Evolutionary conservation across 1,284 basidiomycete species (phyloP).

Genomic region (Tilletia indica): DNA sequence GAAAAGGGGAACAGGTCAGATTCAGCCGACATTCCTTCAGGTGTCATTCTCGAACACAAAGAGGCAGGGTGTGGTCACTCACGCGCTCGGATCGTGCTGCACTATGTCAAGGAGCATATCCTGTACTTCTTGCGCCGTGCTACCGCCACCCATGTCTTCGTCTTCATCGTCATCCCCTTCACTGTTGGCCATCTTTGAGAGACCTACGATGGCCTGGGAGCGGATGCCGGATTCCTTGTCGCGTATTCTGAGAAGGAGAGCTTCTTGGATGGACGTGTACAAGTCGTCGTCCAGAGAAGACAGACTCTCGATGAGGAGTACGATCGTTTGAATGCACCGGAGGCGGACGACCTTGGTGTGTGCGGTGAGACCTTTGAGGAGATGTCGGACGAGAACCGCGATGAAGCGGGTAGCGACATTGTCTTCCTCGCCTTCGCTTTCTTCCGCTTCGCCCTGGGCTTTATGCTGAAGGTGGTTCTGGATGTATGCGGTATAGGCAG

Average conservation of each 20-base stretch:
- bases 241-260: slow-evolving; percentile 72
- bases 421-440: slow-evolving; percentile 64
- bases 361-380: slow-evolving; percentile 78
- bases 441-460: slow-evolving; percentile 58
- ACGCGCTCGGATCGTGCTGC: slow-evolving; percentile 63
- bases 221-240: slow-evolving; percentile 85
- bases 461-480: slow-evolving; percentile 39
- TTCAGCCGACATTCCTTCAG: neutral
- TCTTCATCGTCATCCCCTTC: slow-evolving; percentile 38
- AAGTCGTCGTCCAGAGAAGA: slow-evolving; percentile 70
- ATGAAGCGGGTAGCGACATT: slow-evolving; percentile 74
- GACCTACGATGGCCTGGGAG: slow-evolving; percentile 77
- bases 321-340: slow-evolving; percentile 73
- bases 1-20: neutral
- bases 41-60: too few relatives aligned
- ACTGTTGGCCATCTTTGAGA: slow-evolving; percentile 77
- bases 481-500: slow-evolving; percentile 70
- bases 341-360: slow-evolving; percentile 87
- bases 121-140: slow-evolving; percentile 67
- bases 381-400: slow-evolving; percentile 68
- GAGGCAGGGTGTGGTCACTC: neutral
- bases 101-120: slow-evolving; percentile 72
- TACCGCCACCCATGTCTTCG: slow-evolving; percentile 66
- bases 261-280: slow-evolving; percentile 68
- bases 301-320: slow-evolving; percentile 40